Conservation (phyloP, 2,329 filamentous ascomycete genomes). For the Zymoseptoria crescenta region DNA sequence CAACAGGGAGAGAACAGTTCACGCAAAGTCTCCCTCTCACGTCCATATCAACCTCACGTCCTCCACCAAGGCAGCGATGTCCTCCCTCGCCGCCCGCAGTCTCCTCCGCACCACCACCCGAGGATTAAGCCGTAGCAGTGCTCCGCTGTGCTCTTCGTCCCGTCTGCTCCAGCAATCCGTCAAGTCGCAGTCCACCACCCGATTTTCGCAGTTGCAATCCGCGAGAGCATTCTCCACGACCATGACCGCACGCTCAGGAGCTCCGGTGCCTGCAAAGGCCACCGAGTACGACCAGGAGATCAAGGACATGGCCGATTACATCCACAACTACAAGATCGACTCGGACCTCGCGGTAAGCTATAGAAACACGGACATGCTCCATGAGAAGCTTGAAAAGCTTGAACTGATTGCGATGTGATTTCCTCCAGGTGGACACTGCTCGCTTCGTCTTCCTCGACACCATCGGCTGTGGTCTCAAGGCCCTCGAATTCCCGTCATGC, state of each 20-base stretch:
- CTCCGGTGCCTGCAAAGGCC: constrained; percentile 24
- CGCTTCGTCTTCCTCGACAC: constrained; percentile 96
- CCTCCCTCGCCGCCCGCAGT: constrained; percentile 34
- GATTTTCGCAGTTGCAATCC: constrained; percentile 13
- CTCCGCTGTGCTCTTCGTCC: constrained; percentile 24
- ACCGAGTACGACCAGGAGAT: constrained; percentile 77
- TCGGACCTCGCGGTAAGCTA: constrained; percentile 80
- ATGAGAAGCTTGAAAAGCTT: not conserved
- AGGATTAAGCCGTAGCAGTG: constrained; percentile 23
- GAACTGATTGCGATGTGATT: constrained; percentile 14
- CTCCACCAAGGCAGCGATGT: constrained; percentile 16
- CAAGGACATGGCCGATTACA: constrained; percentile 88
- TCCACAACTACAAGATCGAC: constrained; percentile 83
- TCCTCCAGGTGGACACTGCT: constrained; percentile 75
- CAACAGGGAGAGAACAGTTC: not conserved
- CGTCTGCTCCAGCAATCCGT: constrained; percentile 18
- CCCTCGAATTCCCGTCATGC: constrained; percentile 91
- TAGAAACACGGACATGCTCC: constrained; percentile 12
- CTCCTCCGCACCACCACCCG: constrained; percentile 24
- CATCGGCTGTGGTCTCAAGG: constrained; percentile 91
- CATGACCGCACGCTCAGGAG: constrained; percentile 26
- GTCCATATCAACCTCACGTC: constrained; percentile 1
- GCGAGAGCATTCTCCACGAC: constrained; percentile 26
- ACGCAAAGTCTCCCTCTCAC: not conserved
- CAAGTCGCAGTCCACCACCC: constrained; percentile 6